Conservation (phyloP, 2,329 filamentous ascomycete genomes). For the Penicillium sp. region DNA sequence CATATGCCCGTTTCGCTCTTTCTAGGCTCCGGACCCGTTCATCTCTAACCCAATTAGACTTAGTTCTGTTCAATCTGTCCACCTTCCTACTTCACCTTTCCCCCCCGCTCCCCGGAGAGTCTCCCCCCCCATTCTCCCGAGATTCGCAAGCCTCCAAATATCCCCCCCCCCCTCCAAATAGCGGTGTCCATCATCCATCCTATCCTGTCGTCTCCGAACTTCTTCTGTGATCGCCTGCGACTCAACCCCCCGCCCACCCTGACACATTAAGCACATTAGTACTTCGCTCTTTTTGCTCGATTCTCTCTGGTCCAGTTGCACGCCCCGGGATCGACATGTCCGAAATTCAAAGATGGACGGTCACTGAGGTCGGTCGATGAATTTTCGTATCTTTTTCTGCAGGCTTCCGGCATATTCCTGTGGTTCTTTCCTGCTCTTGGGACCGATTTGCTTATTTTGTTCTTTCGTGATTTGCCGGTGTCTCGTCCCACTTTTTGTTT, state of each 20-base stretch:
- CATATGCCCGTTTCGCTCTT: not conserved
- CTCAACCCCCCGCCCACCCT: not conserved
- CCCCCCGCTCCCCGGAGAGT: not conserved
- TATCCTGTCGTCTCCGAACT: not conserved
- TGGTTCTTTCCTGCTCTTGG: not conserved
- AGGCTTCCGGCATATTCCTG: not conserved
- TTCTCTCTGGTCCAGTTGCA: not conserved
- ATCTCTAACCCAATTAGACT: not conserved
- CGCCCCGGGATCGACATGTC: constrained; percentile 33
- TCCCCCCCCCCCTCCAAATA: constrained; percentile 13
- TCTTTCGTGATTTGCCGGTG: not conserved
- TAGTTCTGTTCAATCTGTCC: not conserved
- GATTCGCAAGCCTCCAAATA: not conserved
- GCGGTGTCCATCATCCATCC: constrained; percentile 21
- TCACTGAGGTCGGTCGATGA: constrained; percentile 46
- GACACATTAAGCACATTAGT: not conserved
- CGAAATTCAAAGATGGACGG: constrained; percentile 50
- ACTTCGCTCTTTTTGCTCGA: not conserved
- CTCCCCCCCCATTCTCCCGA: constrained; percentile 10
- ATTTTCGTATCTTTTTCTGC: constrained; percentile 12
- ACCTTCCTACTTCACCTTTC: not conserved
- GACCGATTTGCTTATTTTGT: not conserved
- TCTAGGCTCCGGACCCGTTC: not conserved
- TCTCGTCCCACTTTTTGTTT: not conserved
- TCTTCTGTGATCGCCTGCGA: not conserved